Conservation (phyloP, 108 stramenopile genomes). For the Fistulifera pelliculosa region DNA sequence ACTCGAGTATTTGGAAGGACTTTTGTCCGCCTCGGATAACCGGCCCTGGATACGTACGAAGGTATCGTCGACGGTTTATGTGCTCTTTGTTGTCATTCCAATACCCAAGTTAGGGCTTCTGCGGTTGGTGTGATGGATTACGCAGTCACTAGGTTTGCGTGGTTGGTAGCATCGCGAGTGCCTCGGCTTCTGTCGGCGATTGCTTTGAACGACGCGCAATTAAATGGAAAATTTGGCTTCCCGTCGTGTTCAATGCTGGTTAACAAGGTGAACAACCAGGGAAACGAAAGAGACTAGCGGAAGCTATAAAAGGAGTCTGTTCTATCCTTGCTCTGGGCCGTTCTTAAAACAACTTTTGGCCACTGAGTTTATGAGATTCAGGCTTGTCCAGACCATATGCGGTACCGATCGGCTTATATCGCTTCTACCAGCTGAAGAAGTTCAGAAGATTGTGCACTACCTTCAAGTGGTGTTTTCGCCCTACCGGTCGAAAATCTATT, state of each 20-base stretch:
- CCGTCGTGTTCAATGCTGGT: slow-evolving; percentile 53
- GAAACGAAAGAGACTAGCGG: slow-evolving; percentile 72
- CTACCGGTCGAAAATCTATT: slow-evolving; percentile 53
- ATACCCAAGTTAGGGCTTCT: slow-evolving; percentile 70
- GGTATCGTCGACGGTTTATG: slow-evolving; percentile 71
- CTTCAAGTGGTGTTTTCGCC: slow-evolving; percentile 63
- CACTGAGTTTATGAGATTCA: slow-evolving; percentile 35
- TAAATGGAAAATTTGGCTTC: slow-evolving; percentile 58
- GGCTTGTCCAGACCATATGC: slow-evolving; percentile 56
- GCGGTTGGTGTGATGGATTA: slow-evolving; percentile 71
- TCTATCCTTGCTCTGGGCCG: slow-evolving; percentile 50
- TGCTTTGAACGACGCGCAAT: slow-evolving; percentile 43
- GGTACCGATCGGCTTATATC: slow-evolving; percentile 57
- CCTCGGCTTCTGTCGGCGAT: slow-evolving; percentile 58
- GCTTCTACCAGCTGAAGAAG: slow-evolving; percentile 71
- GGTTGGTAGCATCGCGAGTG: slow-evolving; percentile 49
- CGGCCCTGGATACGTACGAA: slow-evolving; percentile 57
- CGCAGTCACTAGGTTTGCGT: slow-evolving; percentile 70
- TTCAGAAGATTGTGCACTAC: slow-evolving; percentile 78
- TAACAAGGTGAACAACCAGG: slow-evolving; percentile 49
- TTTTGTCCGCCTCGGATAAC: slow-evolving; percentile 1
- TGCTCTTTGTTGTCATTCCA: slow-evolving; percentile 75
- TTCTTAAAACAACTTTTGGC: slow-evolving; percentile 49
- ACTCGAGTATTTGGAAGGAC: slow-evolving; percentile 4
- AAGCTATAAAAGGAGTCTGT: slow-evolving; percentile 78